Base-by-base conservation (phyloP, 257 asterid genomes). In the Salvia hispanica region DNA sequence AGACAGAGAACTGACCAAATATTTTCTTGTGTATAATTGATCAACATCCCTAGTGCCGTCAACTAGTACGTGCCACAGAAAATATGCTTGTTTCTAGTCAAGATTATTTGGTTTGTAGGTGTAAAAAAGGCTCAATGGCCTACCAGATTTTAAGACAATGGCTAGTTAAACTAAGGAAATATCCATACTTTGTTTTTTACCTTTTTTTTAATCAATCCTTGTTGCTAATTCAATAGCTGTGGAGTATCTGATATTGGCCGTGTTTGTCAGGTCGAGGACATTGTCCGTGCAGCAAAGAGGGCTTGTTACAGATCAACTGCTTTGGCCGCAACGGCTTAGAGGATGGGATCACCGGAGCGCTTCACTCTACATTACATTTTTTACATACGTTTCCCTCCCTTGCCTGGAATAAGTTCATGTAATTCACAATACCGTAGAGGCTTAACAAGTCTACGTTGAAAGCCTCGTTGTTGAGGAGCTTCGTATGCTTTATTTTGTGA, bases 261-360 rank as follows among this genome's bases (percentile, higher is more conserved):
- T 13, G 9, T 37, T 43, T 66, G 45, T 71, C 77, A 83, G 84
- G 73, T 76, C 39, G 84, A 83, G 4, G 89, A 81, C 69, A 81
- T 83, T 28, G 83, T 81, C 42, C 84, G 86, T 7, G 86, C 89
- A 50, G 86, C 84, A 28, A 78, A 81, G 77, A 81, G 86, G 66
- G 33, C 81, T 28, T 83, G 89, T 55, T 76, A 78, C 76, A 78
- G 89, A 74, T 64, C 86, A 60, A 11, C 67, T 62, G 11, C 76
- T 31, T 44, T 73, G 67, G 72, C 82, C 52, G 85, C 82, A 70
- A 59, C 77, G 31, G 81, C 79, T 39, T 72, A 74, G 77, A 72
- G 55, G 46, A 33, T 33, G 31, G 28, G 25, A 55, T 47, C 31
- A 25, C 31, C 3, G 31, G 3, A 25, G 3, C 31, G 2, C 50